Conservation (phyloP, 163 green algal genomes). For the Chloroidium sp. region DNA sequence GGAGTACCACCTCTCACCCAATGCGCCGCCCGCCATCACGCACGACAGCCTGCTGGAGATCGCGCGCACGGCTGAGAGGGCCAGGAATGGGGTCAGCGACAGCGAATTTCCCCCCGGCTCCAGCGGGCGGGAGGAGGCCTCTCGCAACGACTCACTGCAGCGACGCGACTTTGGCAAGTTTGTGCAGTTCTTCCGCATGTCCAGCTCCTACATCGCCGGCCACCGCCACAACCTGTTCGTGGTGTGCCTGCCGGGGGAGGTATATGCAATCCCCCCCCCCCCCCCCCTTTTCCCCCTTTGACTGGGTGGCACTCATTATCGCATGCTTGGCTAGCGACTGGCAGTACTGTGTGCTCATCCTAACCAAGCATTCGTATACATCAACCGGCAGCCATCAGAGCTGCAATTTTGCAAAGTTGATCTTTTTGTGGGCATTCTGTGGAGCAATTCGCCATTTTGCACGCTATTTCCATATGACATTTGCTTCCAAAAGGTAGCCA, state of each 20-base stretch:
- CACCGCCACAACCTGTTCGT: slow-evolving; percentile 82
- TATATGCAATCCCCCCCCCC: slow-evolving; percentile 6
- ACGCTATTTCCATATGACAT: no score
- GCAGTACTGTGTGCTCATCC: no score
- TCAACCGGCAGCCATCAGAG: no score
- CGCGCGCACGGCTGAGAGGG: background rate
- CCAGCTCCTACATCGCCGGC: slow-evolving; percentile 79
- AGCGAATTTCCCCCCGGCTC: no score
- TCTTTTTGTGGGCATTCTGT: no score
- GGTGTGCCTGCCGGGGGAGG: slow-evolving; percentile 77
- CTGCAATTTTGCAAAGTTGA: no score
- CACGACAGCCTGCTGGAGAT: background rate
- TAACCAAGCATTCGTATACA: no score
- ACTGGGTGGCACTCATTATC: background rate
- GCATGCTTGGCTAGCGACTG: no score
- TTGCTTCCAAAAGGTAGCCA: no score
- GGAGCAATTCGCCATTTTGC: no score
- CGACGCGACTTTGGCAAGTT: slow-evolving; percentile 41
- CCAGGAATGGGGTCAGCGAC: background rate
- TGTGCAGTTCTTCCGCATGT: slow-evolving; percentile 79
- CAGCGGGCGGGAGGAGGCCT: background rate
- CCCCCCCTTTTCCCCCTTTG: background rate
- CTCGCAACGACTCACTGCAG: background rate
- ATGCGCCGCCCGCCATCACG: background rate
- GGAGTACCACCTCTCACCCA: background rate